Evolutionary conservation across 306 rosid species (phyloP).

Genomic region (Vigna mungo): DNA sequence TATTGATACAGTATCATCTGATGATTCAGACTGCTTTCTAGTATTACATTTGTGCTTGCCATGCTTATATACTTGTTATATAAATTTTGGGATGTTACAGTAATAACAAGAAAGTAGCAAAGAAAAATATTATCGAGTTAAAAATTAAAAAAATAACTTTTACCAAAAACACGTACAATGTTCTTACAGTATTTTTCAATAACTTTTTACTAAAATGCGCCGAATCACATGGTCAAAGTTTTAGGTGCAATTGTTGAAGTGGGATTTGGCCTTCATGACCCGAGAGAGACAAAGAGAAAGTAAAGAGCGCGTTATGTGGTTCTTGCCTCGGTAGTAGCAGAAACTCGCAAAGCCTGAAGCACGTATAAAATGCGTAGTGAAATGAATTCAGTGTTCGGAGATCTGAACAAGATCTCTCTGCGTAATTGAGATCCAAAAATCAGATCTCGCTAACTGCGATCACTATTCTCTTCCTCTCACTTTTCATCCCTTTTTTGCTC

Average conservation of each 20-base stretch:
- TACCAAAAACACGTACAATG: not conserved
- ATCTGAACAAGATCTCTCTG: conserved; percentile 42
- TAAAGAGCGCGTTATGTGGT: conserved; percentile 7
- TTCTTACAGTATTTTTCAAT: not conserved
- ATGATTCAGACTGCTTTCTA: too few species aligned
- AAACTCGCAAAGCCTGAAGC: not conserved
- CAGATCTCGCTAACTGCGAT: conserved; percentile 15
- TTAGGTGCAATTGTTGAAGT: not conserved
- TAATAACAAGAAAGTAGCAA: not conserved
- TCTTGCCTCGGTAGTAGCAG: not conserved
- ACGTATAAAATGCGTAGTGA: conserved; percentile 22
- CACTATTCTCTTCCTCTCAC: not conserved
- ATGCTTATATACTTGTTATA: too few species aligned
- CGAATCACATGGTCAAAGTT: not conserved
- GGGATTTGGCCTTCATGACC: not conserved
- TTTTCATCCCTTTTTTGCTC: not conserved
- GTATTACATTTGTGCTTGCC: too few species aligned
- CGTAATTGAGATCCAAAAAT: conserved; percentile 37
- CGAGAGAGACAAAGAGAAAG: not conserved
- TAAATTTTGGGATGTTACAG: too few species aligned
- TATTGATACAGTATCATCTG: too few species aligned
- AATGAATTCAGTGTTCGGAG: conserved; percentile 24
- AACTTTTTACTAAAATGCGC: not conserved
- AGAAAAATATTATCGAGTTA: not conserved
- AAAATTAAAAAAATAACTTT: not conserved